These are phyloP conservation scores for Suhomyces wounanorum DNA, from an alignment of 1,139 yeast genomes.

Conservation along the genomic window DNA sequence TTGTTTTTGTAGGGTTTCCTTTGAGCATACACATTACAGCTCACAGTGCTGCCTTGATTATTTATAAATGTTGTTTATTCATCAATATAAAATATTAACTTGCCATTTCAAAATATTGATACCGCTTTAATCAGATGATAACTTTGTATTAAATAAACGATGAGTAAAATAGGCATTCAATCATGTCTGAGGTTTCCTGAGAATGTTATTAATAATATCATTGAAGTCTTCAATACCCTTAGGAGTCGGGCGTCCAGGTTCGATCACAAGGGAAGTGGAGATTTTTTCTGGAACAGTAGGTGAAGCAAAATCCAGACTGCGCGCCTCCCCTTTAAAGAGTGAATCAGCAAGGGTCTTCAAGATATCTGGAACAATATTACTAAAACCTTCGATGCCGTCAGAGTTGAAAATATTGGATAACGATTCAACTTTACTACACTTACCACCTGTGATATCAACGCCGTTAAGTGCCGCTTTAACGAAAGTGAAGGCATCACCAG, in stretches of 20 bases:
- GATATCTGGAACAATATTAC: neutral
- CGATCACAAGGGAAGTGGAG: neutral
- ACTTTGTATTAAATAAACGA: too few relatives aligned
- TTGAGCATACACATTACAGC: too few relatives aligned
- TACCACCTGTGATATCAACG: neutral
- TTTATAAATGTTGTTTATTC: too few relatives aligned
- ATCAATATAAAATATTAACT: too few relatives aligned
- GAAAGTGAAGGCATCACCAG: slow-evolving; percentile 21
- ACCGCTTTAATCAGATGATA: too few relatives aligned
- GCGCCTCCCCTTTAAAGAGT: too few relatives aligned
- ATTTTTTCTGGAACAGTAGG: neutral
- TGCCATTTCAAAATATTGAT: too few relatives aligned
- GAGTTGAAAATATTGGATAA: neutral
- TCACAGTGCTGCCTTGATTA: too few relatives aligned
- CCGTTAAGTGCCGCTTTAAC: slow-evolving; percentile 11
- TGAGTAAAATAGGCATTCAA: too few relatives aligned
- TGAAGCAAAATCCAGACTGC: too few relatives aligned
- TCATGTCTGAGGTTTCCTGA: too few relatives aligned
- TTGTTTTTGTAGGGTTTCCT: too few relatives aligned
- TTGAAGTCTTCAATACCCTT: neutral
- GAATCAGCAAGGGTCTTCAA: neutral
- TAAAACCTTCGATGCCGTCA: neutral
- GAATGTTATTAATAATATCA: neutral
- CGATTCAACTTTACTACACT: slow-evolving; percentile 1
- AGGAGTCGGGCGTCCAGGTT: neutral